Evolutionary conservation across 106 monocot species (phyloP).

Genomic region (Phalaenopsis aphrodite): DNA sequence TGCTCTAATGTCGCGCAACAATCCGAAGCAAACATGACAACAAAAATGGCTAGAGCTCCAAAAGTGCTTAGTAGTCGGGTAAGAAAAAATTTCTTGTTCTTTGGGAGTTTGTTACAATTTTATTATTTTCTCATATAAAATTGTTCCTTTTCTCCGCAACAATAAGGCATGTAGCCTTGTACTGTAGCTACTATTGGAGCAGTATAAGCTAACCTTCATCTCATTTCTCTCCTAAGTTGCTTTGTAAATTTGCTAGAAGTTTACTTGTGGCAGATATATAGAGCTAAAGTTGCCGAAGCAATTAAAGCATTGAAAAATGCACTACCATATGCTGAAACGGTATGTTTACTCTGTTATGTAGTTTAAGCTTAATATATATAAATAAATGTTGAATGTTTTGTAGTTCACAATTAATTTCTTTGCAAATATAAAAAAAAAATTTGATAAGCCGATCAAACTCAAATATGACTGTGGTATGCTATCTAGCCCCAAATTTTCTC

Average conservation of each 20-base stretch:
- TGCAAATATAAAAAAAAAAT: too few relatives aligned
- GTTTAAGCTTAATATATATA: background rate
- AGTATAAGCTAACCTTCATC: background rate
- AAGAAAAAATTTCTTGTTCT: background rate
- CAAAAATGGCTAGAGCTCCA: slow-evolving; percentile 9
- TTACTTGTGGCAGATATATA: slow-evolving; percentile 19
- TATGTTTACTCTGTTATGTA: background rate
- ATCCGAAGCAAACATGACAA: background rate
- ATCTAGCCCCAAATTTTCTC: too few relatives aligned
- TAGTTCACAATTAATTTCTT: background rate
- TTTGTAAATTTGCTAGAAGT: background rate
- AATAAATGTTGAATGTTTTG: background rate
- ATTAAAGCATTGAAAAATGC: slow-evolving; percentile 35
- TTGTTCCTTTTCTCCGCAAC: background rate
- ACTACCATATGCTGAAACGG: slow-evolving; percentile 29
- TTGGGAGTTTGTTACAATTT: background rate
- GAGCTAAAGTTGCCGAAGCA: slow-evolving; percentile 34
- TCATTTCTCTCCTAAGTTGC: background rate
- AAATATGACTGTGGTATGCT: too few relatives aligned
- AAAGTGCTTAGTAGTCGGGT: slow-evolving; percentile 7
- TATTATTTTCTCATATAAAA: background rate
- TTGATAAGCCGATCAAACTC: too few relatives aligned
- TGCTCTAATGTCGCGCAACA: background rate
- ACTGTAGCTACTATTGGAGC: background rate
- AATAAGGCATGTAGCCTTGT: background rate